Base-by-base conservation (phyloP, 2,329 filamentous ascomycete genomes). In the Penicillium sp. region DNA sequence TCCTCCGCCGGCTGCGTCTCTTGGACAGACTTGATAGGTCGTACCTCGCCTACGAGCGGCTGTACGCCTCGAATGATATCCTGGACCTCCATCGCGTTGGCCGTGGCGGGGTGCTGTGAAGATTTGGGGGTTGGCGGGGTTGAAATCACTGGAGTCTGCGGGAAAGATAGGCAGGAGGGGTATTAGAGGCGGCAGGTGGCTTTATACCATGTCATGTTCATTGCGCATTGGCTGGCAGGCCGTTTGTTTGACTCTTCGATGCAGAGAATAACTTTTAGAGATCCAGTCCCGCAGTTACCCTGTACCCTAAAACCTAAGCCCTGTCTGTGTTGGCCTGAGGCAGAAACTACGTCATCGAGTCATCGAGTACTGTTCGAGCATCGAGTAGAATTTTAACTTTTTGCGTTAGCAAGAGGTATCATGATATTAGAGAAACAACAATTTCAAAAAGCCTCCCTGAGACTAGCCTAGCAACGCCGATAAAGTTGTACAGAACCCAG, bases 11-110 rank as follows among this genome's bases (percentile, higher is more conserved):
- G 74, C 15, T 70, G 71, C 13, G 76, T 76, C 65, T 82, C 78
- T 58, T 82, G 79, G 8, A 82, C 70, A 0, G 80, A 81, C 61
- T 74, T 77, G 51, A 82, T 71, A 15, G 79, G 75, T 38, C 75
- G 62, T 35, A 81, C 70, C n/a, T 71, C 50, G 35, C 78, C 78
- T 5, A 62, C 38, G 7, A 78, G 64, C 50, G 78, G 75, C 51
- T 65, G 55, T 19, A 79, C 63, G 30, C 53, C 63, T 26, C 66
- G 66, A 35, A 79, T 46, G 7, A 65, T 59, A 38, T 68, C 60
- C 48, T 66, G 57, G 5, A 67, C 53, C 23, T 70, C 65, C 73
- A 73, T 75, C 44, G 41, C 48, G n/a, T 41, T 31, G 29, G 31
- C 44, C 30, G 46, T 23, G 54, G 41, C 6, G 35, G 35, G 23